Evolutionary conservation across 108 stramenopile genomes (phyloP), one percentile per base, ranked within the genome.

Genomic region (Skeletonema marinoi): DNA sequence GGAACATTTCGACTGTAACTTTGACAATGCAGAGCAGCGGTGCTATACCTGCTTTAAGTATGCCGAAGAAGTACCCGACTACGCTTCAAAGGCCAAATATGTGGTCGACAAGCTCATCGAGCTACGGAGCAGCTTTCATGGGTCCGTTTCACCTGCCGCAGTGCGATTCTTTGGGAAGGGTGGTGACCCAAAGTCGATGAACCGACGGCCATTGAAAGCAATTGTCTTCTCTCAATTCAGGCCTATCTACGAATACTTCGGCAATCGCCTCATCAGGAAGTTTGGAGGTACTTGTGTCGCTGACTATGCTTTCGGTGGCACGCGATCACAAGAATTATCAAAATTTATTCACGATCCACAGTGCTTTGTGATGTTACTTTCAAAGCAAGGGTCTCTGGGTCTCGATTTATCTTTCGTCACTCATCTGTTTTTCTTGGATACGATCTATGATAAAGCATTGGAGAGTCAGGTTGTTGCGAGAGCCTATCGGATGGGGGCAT

Each of bases 351-450:
- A 86, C 21, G 61, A 77, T 33, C 73, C 67, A 1, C 65, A 83
- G 10, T 96, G 96, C 63, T 87, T 96, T 68, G 88, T 84, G 59
- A 87, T 98, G 86, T 86, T 98, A 6, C 83, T 97, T 2, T 85
- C 86, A 8, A 96, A 94, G 58, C 96, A 98, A 67, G 98, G 97
- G 2, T 86, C 86, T 32, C 92, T 93, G 67, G 98, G 98, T 9
- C 91, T 99, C 25, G 97, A 99, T 68, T 74, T 99, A 21, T 91
- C 89, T 74, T 98, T 98, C 78, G 95, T 94, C 35, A 98, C 98
- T 8, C 95, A 98, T 78, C 94, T 96, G 31, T 88, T 98, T 54
- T 93, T 99, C 51, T 71, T 97, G 65, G 81, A 84, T 36, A 71
- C 78, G 1, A 68, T 90, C 39, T 87, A 79, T 81, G 97, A 99